These are phyloP conservation scores for Actinomortierella wolfii DNA, from an alignment of 371 early-diverging fungal genomes.

Conservation along the genomic window DNA sequence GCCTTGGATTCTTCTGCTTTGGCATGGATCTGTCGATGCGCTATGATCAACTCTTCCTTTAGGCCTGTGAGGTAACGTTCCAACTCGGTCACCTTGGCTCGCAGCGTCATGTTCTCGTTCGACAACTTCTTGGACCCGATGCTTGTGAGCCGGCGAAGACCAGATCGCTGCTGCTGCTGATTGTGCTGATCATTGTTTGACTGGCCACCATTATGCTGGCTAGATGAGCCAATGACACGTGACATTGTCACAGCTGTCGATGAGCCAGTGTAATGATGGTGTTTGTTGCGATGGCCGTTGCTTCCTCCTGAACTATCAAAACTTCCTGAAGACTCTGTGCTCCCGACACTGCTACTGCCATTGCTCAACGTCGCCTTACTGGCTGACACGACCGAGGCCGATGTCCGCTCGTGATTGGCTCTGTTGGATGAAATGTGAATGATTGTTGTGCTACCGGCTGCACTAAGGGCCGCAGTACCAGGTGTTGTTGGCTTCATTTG, in stretches of 20 bases:
- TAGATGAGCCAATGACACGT: neutral
- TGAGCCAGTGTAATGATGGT: too few relatives aligned
- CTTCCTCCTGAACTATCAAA: neutral
- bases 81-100: constrained; percentile 27
- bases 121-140: constrained; percentile 22
- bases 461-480: neutral
- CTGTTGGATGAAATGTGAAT: constrained; percentile 1
- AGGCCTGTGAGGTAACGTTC: constrained; percentile 39
- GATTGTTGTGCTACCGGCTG: neutral
- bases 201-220: constrained; percentile 2
- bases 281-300: neutral
- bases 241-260: neutral
- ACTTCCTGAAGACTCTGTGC: neutral
- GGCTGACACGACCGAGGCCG: neutral
- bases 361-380: neutral
- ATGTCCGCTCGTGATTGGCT: neutral
- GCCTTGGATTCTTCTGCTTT: constrained; percentile 23
- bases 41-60: constrained; percentile 33
- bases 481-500: constrained; percentile 25
- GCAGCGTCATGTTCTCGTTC: constrained; percentile 21
- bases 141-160: constrained; percentile 25
- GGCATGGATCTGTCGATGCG: constrained; percentile 21
- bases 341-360: neutral
- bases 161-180: constrained; percentile 3
- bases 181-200: neutral